These are phyloP conservation scores for Apophysomyces elegans DNA, from an alignment of 371 early-diverging fungal species.

Conservation along the genomic window DNA sequence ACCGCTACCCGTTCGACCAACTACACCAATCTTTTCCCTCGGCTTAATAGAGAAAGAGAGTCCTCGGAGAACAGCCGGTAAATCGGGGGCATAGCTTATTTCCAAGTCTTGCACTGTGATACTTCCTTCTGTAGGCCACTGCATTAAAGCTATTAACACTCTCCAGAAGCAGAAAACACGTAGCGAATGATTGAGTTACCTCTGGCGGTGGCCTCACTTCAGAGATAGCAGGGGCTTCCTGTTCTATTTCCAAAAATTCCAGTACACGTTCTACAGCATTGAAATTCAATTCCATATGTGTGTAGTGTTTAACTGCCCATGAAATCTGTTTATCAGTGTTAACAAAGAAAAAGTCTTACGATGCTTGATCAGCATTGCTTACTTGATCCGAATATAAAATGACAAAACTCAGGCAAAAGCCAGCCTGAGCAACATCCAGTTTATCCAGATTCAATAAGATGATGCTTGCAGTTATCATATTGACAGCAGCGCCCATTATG, in stretches of 20 bases:
- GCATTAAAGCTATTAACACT: background rate
- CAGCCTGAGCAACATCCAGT: conserved; percentile 69
- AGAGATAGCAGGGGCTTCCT: background rate
- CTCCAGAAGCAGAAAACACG: conserved; percentile 53
- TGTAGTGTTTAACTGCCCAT: conserved; percentile 62
- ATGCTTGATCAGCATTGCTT: conserved; percentile 11
- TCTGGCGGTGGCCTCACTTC: conserved; percentile 9
- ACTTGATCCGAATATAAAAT: conserved; percentile 58
- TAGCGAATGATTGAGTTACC: background rate
- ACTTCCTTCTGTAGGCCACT: conserved; percentile 70
- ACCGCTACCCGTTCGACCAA: conserved; percentile 79
- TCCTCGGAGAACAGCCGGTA: conserved; percentile 62
- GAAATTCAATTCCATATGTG: conserved; percentile 16
- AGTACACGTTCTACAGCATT: conserved; percentile 11
- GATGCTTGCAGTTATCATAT: conserved; percentile 55
- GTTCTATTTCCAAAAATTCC: conserved; percentile 13
- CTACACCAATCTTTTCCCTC: conserved; percentile 65
- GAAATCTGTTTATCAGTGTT: conserved; percentile 42
- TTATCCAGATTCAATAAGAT: conserved; percentile 44
- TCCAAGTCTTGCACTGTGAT: conserved; percentile 63
- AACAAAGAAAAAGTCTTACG: background rate
- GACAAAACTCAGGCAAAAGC: conserved; percentile 72
- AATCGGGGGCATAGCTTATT: conserved; percentile 64
- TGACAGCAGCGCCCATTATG: conserved; percentile 61
- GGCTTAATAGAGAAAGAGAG: conserved; percentile 56